A percentile compares a stretch with the other conserved stretches of the same genome.
phyloP scores from a whole-genome alignment of 345 rosid genomes.

The Eucalyptus virginea region DNA sequence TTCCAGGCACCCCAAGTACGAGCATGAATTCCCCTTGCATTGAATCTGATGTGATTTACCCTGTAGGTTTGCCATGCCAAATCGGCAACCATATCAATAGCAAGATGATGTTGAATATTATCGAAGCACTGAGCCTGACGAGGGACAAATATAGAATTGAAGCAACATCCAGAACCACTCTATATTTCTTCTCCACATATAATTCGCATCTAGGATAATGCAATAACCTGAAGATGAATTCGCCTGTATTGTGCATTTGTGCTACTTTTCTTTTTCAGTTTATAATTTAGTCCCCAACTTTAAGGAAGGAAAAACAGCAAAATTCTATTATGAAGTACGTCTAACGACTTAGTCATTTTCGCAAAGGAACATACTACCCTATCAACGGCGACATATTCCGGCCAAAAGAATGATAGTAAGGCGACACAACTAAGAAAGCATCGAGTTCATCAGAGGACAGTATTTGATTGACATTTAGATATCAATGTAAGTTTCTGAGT shows the following conservation, averaged over 20 bases:
- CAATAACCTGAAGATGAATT: background rate
- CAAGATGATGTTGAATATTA: background rate
- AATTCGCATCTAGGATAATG: background rate
- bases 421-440: background rate
- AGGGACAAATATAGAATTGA: background rate
- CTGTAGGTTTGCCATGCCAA: background rate
- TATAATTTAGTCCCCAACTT: background rate
- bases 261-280: background rate
- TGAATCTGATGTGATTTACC: background rate
- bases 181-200: background rate
- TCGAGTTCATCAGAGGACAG: background rate
- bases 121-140: background rate
- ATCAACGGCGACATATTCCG: background rate
- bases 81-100: background rate
- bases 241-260: background rate
- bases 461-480: background rate
- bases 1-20: conserved; percentile 66
- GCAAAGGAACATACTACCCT: background rate
- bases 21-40: background rate
- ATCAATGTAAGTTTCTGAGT: background rate
- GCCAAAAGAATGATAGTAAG: background rate
- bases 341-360: background rate
- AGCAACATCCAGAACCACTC: background rate
- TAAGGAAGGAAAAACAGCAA: background rate
- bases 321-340: background rate